Conservation (phyloP, 2,329 filamentous ascomycete genomes). For the Plenodomus lindquistii region DNA sequence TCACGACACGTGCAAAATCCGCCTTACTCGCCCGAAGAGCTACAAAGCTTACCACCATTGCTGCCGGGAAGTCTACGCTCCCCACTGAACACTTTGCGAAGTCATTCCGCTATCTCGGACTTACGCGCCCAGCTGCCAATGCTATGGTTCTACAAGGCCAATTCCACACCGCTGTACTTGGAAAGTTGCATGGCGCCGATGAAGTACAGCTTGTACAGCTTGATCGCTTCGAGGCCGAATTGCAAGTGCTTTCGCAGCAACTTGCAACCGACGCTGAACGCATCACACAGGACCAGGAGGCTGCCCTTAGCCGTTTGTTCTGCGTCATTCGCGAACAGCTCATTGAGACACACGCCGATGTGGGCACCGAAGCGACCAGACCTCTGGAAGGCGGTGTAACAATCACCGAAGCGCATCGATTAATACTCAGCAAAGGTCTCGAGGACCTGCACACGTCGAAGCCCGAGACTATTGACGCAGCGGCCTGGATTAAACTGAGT, state of each 20-base stretch:
- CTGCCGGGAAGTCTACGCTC: conserved; percentile 8
- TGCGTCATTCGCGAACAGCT: conserved; percentile 23
- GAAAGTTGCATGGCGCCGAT: conserved; percentile 31
- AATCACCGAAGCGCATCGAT: conserved; percentile 35
- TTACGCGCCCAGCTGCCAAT: conserved; percentile 21
- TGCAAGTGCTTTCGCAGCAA: conserved; percentile 43
- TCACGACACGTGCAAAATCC: conserved; percentile 29
- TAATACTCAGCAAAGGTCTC: conserved; percentile 27
- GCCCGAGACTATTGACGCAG: conserved; percentile 33
- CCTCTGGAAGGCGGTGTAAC: conserved; percentile 9
- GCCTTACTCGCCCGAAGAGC: conserved; percentile 42
- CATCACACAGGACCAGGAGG: conserved; percentile 37
- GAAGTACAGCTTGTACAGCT: conserved; percentile 47
- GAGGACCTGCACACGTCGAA: conserved; percentile 8
- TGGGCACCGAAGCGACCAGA: conserved; percentile 9
- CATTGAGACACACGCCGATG: conserved; percentile 23
- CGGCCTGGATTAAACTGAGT: conserved; percentile 75
- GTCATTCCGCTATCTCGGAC: conserved; percentile 29
- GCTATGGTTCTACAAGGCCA: conserved; percentile 29
- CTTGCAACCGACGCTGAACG: conserved; percentile 38
- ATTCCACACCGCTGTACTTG: conserved; percentile 37
- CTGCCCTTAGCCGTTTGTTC: conserved; percentile 35
- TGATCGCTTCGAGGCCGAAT: conserved; percentile 47
- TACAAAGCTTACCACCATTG: conserved; percentile 28
- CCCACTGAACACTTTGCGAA: conserved; percentile 25